Conservation (phyloP, 2,329 filamentous ascomycete genomes). For the Pezicula carpinea region DNA sequence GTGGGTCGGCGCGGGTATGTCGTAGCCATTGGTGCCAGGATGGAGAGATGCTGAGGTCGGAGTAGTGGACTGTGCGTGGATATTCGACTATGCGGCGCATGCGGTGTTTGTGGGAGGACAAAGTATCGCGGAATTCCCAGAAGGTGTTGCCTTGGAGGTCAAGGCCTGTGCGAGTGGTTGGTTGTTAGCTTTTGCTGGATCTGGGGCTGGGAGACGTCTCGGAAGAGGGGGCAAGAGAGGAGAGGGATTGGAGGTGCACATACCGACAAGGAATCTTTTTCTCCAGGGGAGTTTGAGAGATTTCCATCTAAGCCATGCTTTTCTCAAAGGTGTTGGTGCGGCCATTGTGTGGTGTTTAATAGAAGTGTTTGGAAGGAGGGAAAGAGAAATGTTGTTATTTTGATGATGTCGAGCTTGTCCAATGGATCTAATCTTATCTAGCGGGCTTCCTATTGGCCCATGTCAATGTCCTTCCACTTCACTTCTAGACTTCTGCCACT, state of each 20-base stretch:
- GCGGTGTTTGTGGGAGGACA: constrained; percentile 33
- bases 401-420: not conserved
- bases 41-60: constrained; percentile 51
- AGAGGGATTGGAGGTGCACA: constrained; percentile 17
- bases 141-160: constrained; percentile 64
- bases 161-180: constrained; percentile 39
- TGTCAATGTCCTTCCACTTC: not conserved
- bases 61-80: constrained; percentile 48
- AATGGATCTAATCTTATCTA: not conserved
- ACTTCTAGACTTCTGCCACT: not conserved
- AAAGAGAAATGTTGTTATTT: not conserved
- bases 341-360: constrained; percentile 2
- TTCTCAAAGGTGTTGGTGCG: constrained; percentile 7
- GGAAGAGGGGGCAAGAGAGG: not conserved
- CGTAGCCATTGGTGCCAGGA: constrained; percentile 68
- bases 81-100: constrained; percentile 61
- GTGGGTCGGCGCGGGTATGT: constrained; percentile 50
- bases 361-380: not conserved
- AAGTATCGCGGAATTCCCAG: constrained; percentile 58
- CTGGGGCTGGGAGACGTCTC: not conserved
- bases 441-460: not conserved
- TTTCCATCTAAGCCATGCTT: constrained; percentile 57
- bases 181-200: not conserved
- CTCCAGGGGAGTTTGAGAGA: constrained; percentile 59
- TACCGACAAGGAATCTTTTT: constrained; percentile 58